Evolutionary conservation across 1,284 basidiomycete genomes (phyloP).

Genomic region (Coniophora puteana): DNA sequence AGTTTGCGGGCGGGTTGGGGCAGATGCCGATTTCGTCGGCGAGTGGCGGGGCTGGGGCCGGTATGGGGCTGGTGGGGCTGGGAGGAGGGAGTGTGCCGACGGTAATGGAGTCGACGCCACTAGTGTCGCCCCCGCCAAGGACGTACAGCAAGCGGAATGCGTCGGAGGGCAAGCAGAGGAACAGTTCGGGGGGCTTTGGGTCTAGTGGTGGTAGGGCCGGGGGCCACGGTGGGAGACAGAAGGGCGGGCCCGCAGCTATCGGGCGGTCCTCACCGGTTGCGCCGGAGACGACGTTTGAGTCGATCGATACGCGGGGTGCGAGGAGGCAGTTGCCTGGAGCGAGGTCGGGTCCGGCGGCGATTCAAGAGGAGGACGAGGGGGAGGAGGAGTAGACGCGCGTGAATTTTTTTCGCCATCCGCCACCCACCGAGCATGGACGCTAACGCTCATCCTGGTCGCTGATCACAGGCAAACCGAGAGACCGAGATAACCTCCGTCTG

Average conservation of each 20-base stretch:
- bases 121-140: constrained; percentile 41
- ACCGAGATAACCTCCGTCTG: constrained; percentile 2
- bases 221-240: constrained; percentile 23
- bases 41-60: constrained; percentile 19
- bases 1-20: constrained; percentile 76
- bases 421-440: constrained; percentile 7
- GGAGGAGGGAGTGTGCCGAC: too few species aligned
- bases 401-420: constrained; percentile 8
- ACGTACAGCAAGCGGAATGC: constrained; percentile 23
- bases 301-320: constrained; percentile 39
- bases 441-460: constrained; percentile 6
- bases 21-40: constrained; percentile 50
- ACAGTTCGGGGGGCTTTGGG: constrained; percentile 23
- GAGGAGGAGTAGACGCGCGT: constrained; percentile 53
- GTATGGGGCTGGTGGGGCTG: constrained; percentile 14
- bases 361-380: constrained; percentile 75
- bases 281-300: constrained; percentile 44
- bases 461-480: not conserved
- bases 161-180: too few species aligned
- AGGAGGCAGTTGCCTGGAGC: constrained; percentile 62
- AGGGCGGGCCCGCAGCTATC: constrained; percentile 54
- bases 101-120: constrained; percentile 31
- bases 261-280: constrained; percentile 49
- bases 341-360: constrained; percentile 59
- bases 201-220: constrained; percentile 18